Base-by-base conservation (phyloP, 208 protist species). In the Acanthamoeba quina region DNA sequence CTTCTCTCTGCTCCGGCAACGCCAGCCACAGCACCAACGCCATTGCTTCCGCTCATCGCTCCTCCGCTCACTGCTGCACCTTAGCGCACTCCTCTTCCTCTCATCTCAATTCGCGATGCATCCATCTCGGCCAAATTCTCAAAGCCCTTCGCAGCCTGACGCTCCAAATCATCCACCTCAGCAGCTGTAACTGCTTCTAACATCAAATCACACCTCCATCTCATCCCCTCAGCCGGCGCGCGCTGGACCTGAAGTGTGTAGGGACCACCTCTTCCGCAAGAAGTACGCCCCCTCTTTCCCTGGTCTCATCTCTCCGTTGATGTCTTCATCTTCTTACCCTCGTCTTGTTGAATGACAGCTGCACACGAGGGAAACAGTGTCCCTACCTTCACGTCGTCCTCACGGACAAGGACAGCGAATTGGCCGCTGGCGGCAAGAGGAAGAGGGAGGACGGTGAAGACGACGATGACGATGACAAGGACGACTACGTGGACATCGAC, bases 191-290 rank as follows among this genome's bases (percentile, higher is more conserved):
- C 74, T 83, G 49, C 74, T 52, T 83, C 74, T 83, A 58, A 47
- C 37, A 9, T 26, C 17, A 56, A 47, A 34, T 58, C 78, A 47
- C 52, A 56, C 80, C 58, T 24, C 78, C 52, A 34, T 60, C 44
- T 60, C 78, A 86, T 86, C 52, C 78, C 29, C 52, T 89, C 85
- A 91, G 85, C 54, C 54, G 26, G 54, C 85, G 15, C 85, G 85
- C 31, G 19, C 85, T 31, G 78, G 78, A 34, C 85, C 85, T 26
- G 85, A 91, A 91, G 85, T 91, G 24, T 91, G 85, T 34, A 34
- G 85, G 26, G 85, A 91, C 60, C 85, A 91, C 64, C 85, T 91
- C 62, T 91, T 74, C 85, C 52, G 85, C 11, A 91, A 91, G 62
- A 66, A 91, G 85, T 91, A 52, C n/a, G 56, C 34, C 26, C 6